Percentiles rank a stretch among this genome's conserved stretches.
Evolutionary conservation across 2,329 filamentous ascomycete genomes (phyloP).

Genomic region (Ceratocystis ficicola): DNA sequence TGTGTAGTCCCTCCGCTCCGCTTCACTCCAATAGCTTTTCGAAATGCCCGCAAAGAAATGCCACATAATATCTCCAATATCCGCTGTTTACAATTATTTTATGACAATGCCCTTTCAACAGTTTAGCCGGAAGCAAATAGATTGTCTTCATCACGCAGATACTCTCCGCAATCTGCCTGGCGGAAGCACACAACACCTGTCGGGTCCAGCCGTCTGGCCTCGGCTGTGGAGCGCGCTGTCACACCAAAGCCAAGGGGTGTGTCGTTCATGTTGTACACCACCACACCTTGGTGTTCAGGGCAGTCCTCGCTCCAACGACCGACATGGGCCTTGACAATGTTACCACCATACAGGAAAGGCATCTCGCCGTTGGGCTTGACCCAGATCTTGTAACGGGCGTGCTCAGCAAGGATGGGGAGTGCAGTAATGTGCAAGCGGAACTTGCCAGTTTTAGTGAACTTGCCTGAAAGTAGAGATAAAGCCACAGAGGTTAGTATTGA

Average conservation of each 20-base stretch:
- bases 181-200: slow-evolving; percentile 82
- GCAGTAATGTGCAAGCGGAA: slow-evolving; percentile 88
- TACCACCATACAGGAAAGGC: slow-evolving; percentile 91
- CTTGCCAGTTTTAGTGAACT: slow-evolving; percentile 94
- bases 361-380: slow-evolving; percentile 93
- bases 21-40: slow-evolving; percentile 17
- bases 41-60: slow-evolving; percentile 20
- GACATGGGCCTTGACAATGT: slow-evolving; percentile 60
- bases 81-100: neutral
- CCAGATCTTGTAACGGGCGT: slow-evolving; percentile 95
- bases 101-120: neutral
- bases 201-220: slow-evolving; percentile 73
- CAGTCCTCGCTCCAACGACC: slow-evolving; percentile 83
- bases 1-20: slow-evolving; percentile 18
- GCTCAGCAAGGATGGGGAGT: slow-evolving; percentile 74
- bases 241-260: slow-evolving; percentile 88
- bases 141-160: slow-evolving; percentile 69
- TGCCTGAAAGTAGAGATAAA: slow-evolving; percentile 41
- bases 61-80: slow-evolving; percentile 17
- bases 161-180: slow-evolving; percentile 90
- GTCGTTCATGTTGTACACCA: slow-evolving; percentile 87
- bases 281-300: slow-evolving; percentile 81
- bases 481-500: neutral
- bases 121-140: slow-evolving; percentile 44
- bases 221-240: slow-evolving; percentile 74